Base-by-base conservation (phyloP, 495 filamentous ascomycete genomes). In the Platismatia glauca region DNA sequence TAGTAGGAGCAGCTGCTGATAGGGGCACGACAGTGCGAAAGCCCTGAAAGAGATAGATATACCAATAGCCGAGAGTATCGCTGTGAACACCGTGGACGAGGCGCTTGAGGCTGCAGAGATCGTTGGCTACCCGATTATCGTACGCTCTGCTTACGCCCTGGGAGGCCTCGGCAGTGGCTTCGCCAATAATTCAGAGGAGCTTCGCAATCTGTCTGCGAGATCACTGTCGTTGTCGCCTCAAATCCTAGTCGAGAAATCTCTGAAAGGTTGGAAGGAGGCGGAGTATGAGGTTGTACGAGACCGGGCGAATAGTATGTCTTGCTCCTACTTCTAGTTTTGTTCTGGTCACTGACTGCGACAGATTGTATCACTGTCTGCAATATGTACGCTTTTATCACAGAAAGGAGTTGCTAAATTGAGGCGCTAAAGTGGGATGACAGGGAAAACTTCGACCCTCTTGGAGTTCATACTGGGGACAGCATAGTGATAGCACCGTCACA, bases 181-280 rank as follows among this genome's bases (percentile, higher is more conserved):
- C 73, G 94, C 94, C 48, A 86, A 89, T 75, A 92, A 96, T 77
- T 83, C 87, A 66, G 89, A 96, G 69, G 93, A 98, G 72, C 84
- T 98, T 34, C 85, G 89, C 67, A 89, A 98, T 71, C 79, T 98
- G 78, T 89, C 93, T 61, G 91, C 94, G 55, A 83, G 90, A 60
- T 98, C 93, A 35, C 82, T 98, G 57, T 94, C 92, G 46, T 84
- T 98, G n/a, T 89, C 94, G 29, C 91, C 93, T 53, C 93, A 98
- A 73, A 97, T 98, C 66, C 75, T 98, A 65, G 92, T 98, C 50
- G 93, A 98, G 80, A 98, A 98, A 79, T 96, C 92, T n/a, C 85
- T 98, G 57, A 97, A 97, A 78, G 93, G 93, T 69, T 98, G 93
- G 93, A 97, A 97, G 77, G 93, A 97, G 75, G 88, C 96, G 60